Evolutionary conservation across 148 eudicot species (phyloP).

Genomic region (Vaccinium vitisidaea): DNA sequence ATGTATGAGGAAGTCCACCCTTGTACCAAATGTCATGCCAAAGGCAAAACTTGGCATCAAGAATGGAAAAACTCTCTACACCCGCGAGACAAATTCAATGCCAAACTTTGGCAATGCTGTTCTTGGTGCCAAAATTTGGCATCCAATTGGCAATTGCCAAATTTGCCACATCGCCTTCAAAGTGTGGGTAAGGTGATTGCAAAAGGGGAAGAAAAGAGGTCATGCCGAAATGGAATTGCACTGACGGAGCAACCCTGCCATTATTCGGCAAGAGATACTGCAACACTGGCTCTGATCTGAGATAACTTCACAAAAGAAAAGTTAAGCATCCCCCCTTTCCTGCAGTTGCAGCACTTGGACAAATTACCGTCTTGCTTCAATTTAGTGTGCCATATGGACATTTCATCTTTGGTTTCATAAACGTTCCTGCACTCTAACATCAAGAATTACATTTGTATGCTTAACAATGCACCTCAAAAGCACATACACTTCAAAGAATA

Average conservation of each 20-base stretch:
- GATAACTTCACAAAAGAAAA: not conserved
- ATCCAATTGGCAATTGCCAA: too few species aligned
- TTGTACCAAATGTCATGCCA: too few species aligned
- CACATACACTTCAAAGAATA: not conserved
- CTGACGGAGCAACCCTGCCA: too few species aligned
- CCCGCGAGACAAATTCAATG: too few species aligned
- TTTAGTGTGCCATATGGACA: not conserved
- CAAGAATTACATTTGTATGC: not conserved
- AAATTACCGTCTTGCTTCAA: not conserved
- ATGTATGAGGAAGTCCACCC: not conserved
- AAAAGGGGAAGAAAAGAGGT: too few species aligned
- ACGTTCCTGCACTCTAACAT: not conserved
- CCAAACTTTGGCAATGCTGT: too few species aligned
- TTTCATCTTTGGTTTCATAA: not conserved
- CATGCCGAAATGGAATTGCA: too few species aligned
- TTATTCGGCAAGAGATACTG: too few species aligned
- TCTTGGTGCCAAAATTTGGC: not conserved
- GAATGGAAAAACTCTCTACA: too few species aligned
- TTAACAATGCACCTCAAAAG: not conserved
- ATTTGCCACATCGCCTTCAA: too few species aligned
- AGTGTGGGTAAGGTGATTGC: too few species aligned
- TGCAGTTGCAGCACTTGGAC: not conserved
- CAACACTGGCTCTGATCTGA: not conserved
- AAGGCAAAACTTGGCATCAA: too few species aligned
- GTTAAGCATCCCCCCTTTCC: not conserved